Evolutionary conservation across 106 monocot species (phyloP), one percentile per base, ranked within the genome.

Genomic region (Xerophyta viscosa): DNA sequence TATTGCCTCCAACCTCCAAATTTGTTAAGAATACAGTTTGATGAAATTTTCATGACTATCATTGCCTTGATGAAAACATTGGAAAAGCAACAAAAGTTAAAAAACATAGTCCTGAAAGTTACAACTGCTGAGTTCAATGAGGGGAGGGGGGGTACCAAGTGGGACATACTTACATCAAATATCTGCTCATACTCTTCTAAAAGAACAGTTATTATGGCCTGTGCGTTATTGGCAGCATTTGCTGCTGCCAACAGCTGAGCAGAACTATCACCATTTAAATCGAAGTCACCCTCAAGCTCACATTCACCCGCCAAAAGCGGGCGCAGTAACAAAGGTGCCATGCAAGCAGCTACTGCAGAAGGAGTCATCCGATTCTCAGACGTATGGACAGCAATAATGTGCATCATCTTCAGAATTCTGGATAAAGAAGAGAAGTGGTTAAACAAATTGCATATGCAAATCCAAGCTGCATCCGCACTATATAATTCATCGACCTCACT

Each of bases 191-290:
- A 98, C 28, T 98, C 89, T 71, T 98, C 96, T 20, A 98, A 66
- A 41, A 98, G 85, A 57, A 71, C 73, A 27, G 85, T 77, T 56
- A 82, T 54, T 31, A 98, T 98, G 6, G 76, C 89, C 63, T 98
- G 89, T 27, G 96, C 96, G 71, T 90, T 98, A 52, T 82, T 98
- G 23, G 96, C 96, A 60, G 96, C 96, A 89, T 82, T 90, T 73
- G 96, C 96, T 31, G 96, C 96, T 48, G 96, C 96, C n/a, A 98
- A 71, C 57, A 98, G 85, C 75, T 98, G 96, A 67, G 85, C 88
- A 62, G 96, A 85, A 60, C 50, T 62, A 76, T 89, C 89, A 31
- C 85, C 81, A 62, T 61, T 76, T 48, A 69, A 42, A 54, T 98
- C 96, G 56, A 96, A 96, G 11, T 85, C 96, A 71, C 85, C 96